phyloP scores from a whole-genome alignment of 768 basidiomycete genomes.

The Collybia nuda region DNA sequence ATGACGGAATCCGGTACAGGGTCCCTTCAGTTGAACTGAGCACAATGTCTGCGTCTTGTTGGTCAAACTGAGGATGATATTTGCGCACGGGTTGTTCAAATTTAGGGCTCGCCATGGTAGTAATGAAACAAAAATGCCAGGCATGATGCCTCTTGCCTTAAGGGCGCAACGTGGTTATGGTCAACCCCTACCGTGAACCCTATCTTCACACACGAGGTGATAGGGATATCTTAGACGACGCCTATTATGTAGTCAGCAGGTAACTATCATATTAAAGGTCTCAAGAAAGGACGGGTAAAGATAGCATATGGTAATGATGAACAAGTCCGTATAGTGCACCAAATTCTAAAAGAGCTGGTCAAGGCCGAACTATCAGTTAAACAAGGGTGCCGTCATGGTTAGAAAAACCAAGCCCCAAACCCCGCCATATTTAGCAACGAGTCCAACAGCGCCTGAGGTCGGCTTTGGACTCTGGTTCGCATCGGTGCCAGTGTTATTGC shows the following conservation, averaged over 20 bases:
- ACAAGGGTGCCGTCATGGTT: neutral
- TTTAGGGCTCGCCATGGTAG: slow-evolving; percentile 19
- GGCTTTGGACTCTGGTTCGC: neutral
- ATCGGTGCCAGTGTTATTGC: neutral
- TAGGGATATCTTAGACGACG: too few species aligned
- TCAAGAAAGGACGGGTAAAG: too few species aligned
- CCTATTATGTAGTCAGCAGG: too few species aligned
- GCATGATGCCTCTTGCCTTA: neutral
- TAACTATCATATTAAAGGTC: too few species aligned
- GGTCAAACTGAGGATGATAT: slow-evolving; percentile 35
- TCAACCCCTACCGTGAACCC: neutral
- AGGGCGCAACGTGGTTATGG: slow-evolving; percentile 3
- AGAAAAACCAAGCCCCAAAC: neutral
- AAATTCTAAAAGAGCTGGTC: too few species aligned
- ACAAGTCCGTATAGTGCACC: too few species aligned
- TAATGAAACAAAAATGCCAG: neutral
- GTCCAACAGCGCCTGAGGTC: slow-evolving; percentile 4
- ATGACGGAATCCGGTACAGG: slow-evolving; percentile 41
- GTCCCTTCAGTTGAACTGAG: slow-evolving; percentile 40
- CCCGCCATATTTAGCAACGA: neutral
- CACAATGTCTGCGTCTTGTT: slow-evolving; percentile 38
- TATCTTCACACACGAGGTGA: neutral
- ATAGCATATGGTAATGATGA: too few species aligned
- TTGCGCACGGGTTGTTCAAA: slow-evolving; percentile 8
- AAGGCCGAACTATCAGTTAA: neutral